Evolutionary conservation across 257 asterid species (phyloP).

Genomic region (Solanum bulbocastanum): DNA sequence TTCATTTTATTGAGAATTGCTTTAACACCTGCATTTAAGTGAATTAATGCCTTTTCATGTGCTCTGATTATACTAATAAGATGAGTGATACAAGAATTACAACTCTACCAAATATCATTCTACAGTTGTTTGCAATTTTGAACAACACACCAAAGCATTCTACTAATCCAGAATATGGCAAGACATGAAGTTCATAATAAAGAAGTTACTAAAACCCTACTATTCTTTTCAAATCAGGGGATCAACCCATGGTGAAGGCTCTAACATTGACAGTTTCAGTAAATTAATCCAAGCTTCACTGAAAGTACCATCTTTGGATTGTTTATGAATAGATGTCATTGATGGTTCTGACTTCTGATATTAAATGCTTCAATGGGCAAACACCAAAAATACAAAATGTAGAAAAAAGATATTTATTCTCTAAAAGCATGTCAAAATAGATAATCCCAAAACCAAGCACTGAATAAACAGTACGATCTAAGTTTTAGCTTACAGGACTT

Average conservation of each 20-base stretch:
- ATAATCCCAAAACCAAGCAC: neutral
- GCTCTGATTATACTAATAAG: neutral
- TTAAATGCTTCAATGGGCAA: neutral
- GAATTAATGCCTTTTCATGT: neutral
- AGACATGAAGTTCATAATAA: neutral
- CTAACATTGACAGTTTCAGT: neutral
- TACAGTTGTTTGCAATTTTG: neutral
- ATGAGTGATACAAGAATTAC: neutral
- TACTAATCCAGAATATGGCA: neutral
- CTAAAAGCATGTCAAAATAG: neutral
- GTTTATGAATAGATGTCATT: neutral
- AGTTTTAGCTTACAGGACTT: neutral
- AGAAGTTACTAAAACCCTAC: neutral
- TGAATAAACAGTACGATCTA: neutral
- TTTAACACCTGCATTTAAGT: constrained; percentile 38
- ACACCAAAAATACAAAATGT: neutral
- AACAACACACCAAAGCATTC: neutral
- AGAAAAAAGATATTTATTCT: neutral
- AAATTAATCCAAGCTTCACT: neutral
- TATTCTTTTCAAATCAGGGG: neutral
- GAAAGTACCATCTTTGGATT: neutral
- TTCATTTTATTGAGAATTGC: constrained; percentile 38
- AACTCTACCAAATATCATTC: neutral
- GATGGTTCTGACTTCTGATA: neutral
- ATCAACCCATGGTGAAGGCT: neutral